Base-by-base conservation (phyloP, 345 rosid genomes). In the Sonneratia alba region DNA sequence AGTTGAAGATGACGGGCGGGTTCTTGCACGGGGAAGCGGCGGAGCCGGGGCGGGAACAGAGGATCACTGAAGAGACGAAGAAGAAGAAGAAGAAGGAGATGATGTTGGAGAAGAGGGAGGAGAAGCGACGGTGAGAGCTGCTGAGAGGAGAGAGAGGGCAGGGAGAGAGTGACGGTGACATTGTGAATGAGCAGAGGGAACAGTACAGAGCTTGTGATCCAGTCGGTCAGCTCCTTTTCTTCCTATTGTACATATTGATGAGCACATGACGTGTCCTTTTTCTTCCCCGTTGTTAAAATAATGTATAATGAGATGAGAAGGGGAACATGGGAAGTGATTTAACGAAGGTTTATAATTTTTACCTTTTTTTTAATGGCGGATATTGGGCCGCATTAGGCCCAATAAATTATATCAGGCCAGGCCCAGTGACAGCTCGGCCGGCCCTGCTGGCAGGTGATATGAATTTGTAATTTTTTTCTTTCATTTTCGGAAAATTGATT, bases 1-100 rank as follows among this genome's bases (percentile, higher is more conserved):
- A 90, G 86, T 82, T 88, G 92, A 90, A 90, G 80, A 90, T 85
- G 62, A 90, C 74, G 8, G 96, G 90, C 6, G 85, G 83, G 34
- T 34, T 45, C 36, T 75, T 80, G 80, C 93, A 86, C 66, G 55
- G 79, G 18, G 85, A 65, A 56, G 80, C 68, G 24, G 67, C 72
- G 0, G 72, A 49, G 72, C 56, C 38, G 11, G 73, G 74, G 13
- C 71, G 56, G 5, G 7, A 70, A 42, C 49, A 48, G 55, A 68
- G 55, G 55, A 45, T n/a, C 70, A 68, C 36, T 12, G 66, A 62
- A 34, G 66, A 34, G 38, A 68, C 21, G 8, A 21, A 32, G 10
- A 19, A 61, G 61, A n/a, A 61, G 61, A n/a, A 66, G 42, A 63
- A 73, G 18, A 18, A 34, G 68, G 36, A 63, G 57, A 59, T 42